Percentiles rank a stretch among this genome's conserved stretches.
These are phyloP conservation scores for Globisporangium rhizosaccharum DNA, from an alignment of 352 stramenopile genomes.

Conservation along the genomic window DNA sequence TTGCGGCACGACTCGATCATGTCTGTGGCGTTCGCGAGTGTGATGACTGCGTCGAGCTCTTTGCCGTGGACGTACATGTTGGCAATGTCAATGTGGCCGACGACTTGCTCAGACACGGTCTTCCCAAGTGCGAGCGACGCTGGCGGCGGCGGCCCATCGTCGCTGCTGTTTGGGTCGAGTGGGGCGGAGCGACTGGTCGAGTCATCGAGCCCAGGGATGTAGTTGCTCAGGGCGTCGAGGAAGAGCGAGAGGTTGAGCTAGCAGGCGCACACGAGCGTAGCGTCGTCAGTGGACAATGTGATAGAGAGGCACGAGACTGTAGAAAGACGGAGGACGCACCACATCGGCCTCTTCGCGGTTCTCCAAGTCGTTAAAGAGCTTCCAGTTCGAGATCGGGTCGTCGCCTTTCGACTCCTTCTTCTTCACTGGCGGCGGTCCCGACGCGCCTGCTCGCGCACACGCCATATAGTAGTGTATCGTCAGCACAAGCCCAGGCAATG, in stretches of 20 bases:
- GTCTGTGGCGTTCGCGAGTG: constrained; percentile 53
- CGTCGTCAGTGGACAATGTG: neutral
- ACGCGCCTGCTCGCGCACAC: constrained; percentile 1
- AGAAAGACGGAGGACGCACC: constrained; percentile 23
- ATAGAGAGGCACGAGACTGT: neutral
- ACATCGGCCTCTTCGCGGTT: constrained; percentile 81
- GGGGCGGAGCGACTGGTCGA: too few relatives aligned
- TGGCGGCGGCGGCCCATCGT: constrained; percentile 17
- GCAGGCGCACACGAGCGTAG: neutral
- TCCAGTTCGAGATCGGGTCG: constrained; percentile 76
- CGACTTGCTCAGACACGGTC: constrained; percentile 52
- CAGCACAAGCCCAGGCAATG: neutral
- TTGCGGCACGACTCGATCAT: constrained; percentile 80
- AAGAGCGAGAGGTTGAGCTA: constrained; percentile 79
- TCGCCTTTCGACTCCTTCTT: constrained; percentile 24
- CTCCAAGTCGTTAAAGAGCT: constrained; percentile 85
- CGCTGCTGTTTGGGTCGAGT: constrained; percentile 14
- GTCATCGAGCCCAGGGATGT: constrained; percentile 71
- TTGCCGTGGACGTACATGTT: constrained; percentile 76
- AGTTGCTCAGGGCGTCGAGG: constrained; percentile 63
- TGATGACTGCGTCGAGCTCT: constrained; percentile 57
- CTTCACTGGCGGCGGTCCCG: constrained; percentile 6
- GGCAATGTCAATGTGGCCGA: constrained; percentile 76
- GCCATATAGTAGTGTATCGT: neutral
- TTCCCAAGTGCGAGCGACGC: constrained; percentile 25